Evolutionary conservation across 768 basidiomycete species (phyloP).

Genomic region (Punctularia strigosozonata): DNA sequence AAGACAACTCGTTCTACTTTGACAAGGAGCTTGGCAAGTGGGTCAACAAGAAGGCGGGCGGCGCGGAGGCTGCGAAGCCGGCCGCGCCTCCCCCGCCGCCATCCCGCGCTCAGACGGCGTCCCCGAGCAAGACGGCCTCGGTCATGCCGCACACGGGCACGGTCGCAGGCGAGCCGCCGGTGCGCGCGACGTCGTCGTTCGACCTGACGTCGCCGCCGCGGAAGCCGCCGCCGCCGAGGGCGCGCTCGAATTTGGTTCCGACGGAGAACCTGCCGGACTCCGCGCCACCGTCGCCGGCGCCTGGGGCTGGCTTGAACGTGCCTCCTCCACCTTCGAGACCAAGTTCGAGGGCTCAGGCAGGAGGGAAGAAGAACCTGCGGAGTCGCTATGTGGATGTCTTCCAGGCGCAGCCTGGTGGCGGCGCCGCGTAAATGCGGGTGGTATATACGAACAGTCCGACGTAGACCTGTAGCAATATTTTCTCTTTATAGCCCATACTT

Average conservation of each 20-base stretch:
- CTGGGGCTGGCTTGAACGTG: slow-evolving; percentile 23
- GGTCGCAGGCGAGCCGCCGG: slow-evolving; percentile 23
- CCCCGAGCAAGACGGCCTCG: slow-evolving; percentile 48
- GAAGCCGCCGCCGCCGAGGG: slow-evolving; percentile 41
- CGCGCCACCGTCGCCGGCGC: slow-evolving; percentile 19
- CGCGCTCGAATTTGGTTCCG: slow-evolving; percentile 57
- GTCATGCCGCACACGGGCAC: slow-evolving; percentile 22
- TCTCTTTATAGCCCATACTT: too few species aligned
- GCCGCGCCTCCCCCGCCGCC: slow-evolving; percentile 63
- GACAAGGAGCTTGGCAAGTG: slow-evolving; percentile 93
- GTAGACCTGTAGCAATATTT: too few species aligned
- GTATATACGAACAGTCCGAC: too few species aligned
- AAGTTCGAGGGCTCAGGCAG: slow-evolving; percentile 42
- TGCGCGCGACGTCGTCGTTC: slow-evolving; percentile 52
- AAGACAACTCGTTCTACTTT: slow-evolving; percentile 83
- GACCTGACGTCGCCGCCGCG: slow-evolving; percentile 45
- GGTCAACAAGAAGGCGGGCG: slow-evolving; percentile 90
- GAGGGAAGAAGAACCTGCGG: slow-evolving; percentile 63
- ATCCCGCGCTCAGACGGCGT: slow-evolving; percentile 75
- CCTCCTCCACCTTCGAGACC: slow-evolving; percentile 33
- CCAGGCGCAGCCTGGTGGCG: slow-evolving; percentile 38
- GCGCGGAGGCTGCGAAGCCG: slow-evolving; percentile 39
- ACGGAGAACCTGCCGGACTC: slow-evolving; percentile 25
- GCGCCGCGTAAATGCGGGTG: too few species aligned
- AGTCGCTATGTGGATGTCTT: slow-evolving; percentile 90